Evolutionary conservation across 1,139 yeast genomes (phyloP).

Genomic region (Sugiyamaella neomexicana): DNA sequence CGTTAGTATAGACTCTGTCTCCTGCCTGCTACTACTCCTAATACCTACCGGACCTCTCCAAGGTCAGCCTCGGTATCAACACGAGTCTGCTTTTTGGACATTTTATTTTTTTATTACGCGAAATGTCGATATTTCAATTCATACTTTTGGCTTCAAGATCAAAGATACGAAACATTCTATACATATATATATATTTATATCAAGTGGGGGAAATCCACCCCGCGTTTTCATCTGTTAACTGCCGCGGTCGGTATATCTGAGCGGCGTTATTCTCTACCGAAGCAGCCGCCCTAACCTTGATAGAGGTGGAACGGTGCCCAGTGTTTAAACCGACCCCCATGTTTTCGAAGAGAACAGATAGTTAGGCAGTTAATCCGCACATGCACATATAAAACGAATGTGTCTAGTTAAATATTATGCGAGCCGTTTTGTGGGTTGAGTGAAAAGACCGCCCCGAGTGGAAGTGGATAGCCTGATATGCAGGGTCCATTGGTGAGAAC

Average conservation of each 20-base stretch:
- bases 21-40: too few species aligned
- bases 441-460: too few species aligned
- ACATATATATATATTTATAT: not conserved
- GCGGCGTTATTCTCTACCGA: conserved; percentile 2
- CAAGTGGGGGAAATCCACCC: not conserved
- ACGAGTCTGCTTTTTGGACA: conserved; percentile 18
- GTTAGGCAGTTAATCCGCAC: too few species aligned
- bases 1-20: not conserved
- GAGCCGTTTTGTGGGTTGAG: too few species aligned
- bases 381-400: not conserved
- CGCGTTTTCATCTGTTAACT: not conserved
- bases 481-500: not conserved
- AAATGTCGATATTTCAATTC: too few species aligned
- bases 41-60: conserved; percentile 38
- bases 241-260: not conserved
- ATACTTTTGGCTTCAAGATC: too few species aligned
- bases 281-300: conserved; percentile 1
- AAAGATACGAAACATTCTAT: too few species aligned
- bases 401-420: too few species aligned
- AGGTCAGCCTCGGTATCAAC: conserved; percentile 42
- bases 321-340: too few species aligned
- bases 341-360: not conserved
- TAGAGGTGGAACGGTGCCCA: not conserved
- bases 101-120: not conserved
- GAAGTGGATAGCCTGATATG: too few species aligned